phyloP scores from a whole-genome alignment of 2,329 filamentous ascomycete species.

The Thielaviopsis musarum region DNA sequence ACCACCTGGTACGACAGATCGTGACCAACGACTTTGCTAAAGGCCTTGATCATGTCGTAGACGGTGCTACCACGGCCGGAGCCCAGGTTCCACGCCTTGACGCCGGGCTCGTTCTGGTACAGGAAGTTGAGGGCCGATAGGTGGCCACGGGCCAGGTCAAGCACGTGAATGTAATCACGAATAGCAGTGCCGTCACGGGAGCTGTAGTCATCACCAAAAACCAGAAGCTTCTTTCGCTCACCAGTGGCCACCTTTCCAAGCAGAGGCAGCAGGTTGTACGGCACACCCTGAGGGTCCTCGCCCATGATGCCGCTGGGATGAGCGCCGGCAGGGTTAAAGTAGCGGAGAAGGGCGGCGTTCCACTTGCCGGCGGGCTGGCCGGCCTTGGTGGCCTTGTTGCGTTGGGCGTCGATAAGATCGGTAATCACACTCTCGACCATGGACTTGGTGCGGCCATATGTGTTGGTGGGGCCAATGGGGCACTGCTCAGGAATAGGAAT shows the following conservation, averaged over 20 bases:
- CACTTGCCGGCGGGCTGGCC: constrained; percentile 65
- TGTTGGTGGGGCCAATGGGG: constrained; percentile 91
- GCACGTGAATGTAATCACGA: constrained; percentile 94
- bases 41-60: constrained; percentile 93
- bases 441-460: constrained; percentile 92
- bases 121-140: constrained; percentile 82
- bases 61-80: constrained; percentile 91
- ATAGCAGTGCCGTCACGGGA: constrained; percentile 87
- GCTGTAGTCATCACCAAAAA: constrained; percentile 87
- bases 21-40: constrained; percentile 70
- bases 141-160: constrained; percentile 77
- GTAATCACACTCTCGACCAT: constrained; percentile 84
- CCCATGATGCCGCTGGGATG: constrained; percentile 96
- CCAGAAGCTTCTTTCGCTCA: constrained; percentile 80
- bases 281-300: constrained; percentile 88
- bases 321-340: constrained; percentile 94
- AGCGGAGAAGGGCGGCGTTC: constrained; percentile 85
- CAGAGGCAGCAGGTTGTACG: constrained; percentile 87
- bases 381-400: constrained; percentile 64
- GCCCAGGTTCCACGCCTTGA: constrained; percentile 92
- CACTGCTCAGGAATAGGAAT: constrained; percentile 96
- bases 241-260: constrained; percentile 92
- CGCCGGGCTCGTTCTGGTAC: constrained; percentile 65
- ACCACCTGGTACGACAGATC: constrained; percentile 78
- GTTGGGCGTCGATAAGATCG: constrained; percentile 76